Conservation (phyloP, 1,139 yeast genomes). For the Hyphopichia fennica region DNA sequence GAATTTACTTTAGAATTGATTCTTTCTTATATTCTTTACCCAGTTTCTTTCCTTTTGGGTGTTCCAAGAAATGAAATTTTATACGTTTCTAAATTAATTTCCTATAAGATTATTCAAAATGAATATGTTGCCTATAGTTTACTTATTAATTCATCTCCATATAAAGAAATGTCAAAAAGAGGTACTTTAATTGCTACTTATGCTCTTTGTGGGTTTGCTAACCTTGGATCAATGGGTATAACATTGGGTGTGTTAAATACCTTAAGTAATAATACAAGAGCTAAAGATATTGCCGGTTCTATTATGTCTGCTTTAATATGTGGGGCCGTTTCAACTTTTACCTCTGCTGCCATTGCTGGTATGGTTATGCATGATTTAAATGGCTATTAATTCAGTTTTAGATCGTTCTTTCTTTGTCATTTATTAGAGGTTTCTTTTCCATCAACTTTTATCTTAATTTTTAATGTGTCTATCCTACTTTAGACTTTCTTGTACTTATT, state of each 20-base stretch:
- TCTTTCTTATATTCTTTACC: conserved; percentile 59
- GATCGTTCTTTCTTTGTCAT: background rate
- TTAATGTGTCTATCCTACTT: background rate
- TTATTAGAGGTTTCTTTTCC: background rate
- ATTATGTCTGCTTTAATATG: conserved; percentile 53
- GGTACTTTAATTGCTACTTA: conserved; percentile 62
- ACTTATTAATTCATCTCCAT: conserved; percentile 46
- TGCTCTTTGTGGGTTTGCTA: conserved; percentile 66
- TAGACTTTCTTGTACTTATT: background rate
- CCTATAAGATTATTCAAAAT: conserved; percentile 61
- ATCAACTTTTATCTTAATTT: background rate
- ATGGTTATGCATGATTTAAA: conserved; percentile 60
- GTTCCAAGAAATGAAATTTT: conserved; percentile 58
- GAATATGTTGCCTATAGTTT: conserved; percentile 60
- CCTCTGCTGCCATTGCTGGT: conserved; percentile 66
- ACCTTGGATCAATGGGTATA: conserved; percentile 64
- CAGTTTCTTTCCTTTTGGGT: conserved; percentile 62
- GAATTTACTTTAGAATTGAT: conserved; percentile 57
- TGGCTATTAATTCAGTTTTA: conserved; percentile 14
- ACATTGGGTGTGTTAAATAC: conserved; percentile 64
- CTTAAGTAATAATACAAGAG: conserved; percentile 52
- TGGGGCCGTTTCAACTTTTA: conserved; percentile 57
- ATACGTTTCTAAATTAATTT: conserved; percentile 52
- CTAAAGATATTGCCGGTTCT: conserved; percentile 49
- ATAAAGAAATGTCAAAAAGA: conserved; percentile 50